These are phyloP conservation scores for Aspergillus niger DNA, from an alignment of 2,329 filamentous ascomycete species.

Conservation along the genomic window DNA sequence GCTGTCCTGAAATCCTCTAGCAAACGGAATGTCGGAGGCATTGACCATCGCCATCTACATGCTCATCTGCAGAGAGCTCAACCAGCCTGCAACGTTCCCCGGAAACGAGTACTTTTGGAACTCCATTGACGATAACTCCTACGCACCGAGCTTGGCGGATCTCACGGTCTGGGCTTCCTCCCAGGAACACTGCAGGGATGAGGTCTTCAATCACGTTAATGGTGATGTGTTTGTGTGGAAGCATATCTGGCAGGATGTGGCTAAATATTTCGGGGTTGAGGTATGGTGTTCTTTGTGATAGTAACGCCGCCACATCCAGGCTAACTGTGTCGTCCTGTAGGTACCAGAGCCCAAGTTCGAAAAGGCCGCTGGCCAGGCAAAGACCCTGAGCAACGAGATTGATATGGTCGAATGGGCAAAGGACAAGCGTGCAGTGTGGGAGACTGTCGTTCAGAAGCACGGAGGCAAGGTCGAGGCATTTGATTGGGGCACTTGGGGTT, in stretches of 20 bases:
- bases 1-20: background rate
- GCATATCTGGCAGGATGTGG: slow-evolving; percentile 26
- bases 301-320: no score
- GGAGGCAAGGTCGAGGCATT: slow-evolving; percentile 26
- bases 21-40: slow-evolving; percentile 34
- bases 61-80: slow-evolving; percentile 29
- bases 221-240: slow-evolving; percentile 33
- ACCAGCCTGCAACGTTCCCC: slow-evolving; percentile 24
- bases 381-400: slow-evolving; percentile 19
- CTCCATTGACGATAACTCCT: slow-evolving; percentile 31
- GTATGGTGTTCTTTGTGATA: background rate
- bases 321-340: background rate
- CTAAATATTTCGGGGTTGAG: slow-evolving; percentile 26
- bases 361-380: slow-evolving; percentile 17
- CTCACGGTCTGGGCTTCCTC: slow-evolving; percentile 29
- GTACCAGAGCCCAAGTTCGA: slow-evolving; percentile 19
- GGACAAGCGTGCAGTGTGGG: slow-evolving; percentile 27
- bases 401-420: slow-evolving; percentile 28
- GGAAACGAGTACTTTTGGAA: slow-evolving; percentile 34
- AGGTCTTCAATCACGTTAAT: slow-evolving; percentile 33
- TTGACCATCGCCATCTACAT: slow-evolving; percentile 32
- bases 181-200: slow-evolving; percentile 24
- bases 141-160: slow-evolving; percentile 31
- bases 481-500: slow-evolving; percentile 30
- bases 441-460: slow-evolving; percentile 22